phyloP scores from a whole-genome alignment of 1,139 yeast genomes.

The Magnusiomyces magnusii region DNA sequence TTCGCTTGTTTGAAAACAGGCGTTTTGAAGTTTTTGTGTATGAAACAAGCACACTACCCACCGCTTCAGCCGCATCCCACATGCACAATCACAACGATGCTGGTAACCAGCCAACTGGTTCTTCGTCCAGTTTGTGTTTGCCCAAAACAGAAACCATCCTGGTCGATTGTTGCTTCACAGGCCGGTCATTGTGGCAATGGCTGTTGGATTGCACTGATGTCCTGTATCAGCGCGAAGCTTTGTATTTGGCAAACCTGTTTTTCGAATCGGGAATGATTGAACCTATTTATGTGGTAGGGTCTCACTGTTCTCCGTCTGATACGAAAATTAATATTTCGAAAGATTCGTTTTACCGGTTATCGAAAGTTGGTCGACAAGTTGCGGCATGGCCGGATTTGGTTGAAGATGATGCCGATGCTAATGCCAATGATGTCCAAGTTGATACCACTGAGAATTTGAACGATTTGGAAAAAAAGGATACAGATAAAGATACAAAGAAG shows the following conservation, averaged over 20 bases:
- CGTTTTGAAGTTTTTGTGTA: conserved; percentile 24
- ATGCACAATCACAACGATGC: neutral
- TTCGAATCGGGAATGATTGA: conserved; percentile 44
- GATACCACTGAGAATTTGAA: neutral
- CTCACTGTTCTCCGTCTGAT: neutral
- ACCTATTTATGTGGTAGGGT: conserved; percentile 7
- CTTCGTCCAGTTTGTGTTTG: neutral
- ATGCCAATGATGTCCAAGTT: neutral
- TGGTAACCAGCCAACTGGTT: neutral
- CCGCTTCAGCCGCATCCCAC: neutral
- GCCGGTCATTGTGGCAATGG: conserved; percentile 83
- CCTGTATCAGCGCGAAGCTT: conserved; percentile 51
- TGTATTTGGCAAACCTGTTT: conserved; percentile 51
- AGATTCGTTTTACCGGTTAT: conserved; percentile 19
- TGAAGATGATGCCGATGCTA: neutral
- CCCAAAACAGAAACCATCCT: neutral
- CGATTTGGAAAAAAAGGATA: neutral
- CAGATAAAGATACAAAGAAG: neutral
- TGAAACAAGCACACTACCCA: neutral
- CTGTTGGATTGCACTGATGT: conserved; percentile 81
- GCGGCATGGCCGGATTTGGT: conserved; percentile 2
- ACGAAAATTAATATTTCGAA: conserved; percentile 11
- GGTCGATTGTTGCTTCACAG: conserved; percentile 50
- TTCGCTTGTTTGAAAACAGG: conserved; percentile 47
- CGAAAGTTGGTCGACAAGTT: conserved; percentile 18